Conservation (phyloP, 176 grass and related monocot genomes). For the Melocanna baccifera region DNA sequence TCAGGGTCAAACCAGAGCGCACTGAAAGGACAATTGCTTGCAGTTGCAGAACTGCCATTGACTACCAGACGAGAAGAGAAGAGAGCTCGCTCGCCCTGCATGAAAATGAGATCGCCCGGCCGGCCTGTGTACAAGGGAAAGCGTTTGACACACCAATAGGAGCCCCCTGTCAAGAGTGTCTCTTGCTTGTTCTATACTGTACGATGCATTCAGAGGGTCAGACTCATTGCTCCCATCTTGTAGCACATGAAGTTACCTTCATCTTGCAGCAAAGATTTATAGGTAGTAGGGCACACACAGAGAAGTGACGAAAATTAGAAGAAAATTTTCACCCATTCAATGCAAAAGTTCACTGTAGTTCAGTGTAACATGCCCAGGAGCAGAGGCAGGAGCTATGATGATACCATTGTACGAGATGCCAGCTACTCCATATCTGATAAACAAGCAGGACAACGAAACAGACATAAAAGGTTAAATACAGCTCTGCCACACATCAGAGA, state of each 20-base stretch:
- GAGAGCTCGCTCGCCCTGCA: neutral
- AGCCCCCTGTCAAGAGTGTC: neutral
- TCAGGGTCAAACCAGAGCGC: neutral
- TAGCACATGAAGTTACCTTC: neutral
- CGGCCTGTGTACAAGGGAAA: neutral
- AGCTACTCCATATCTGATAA: neutral
- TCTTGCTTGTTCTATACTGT: neutral
- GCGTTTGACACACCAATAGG: neutral
- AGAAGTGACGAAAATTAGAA: neutral
- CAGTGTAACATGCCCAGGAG: neutral
- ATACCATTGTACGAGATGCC: neutral
- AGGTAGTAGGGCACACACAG: neutral
- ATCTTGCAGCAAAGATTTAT: neutral
- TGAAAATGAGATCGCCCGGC: neutral
- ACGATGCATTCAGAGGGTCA: neutral
- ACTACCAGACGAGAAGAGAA: neutral
- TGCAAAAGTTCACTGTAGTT: neutral
- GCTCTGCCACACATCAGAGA: neutral
- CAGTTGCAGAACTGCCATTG: slow-evolving; percentile 36
- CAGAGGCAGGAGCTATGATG: neutral
- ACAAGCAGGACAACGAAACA: neutral
- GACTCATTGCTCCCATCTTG: neutral
- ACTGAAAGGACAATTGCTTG: slow-evolving; percentile 23
- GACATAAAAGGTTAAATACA: slow-evolving; percentile 29
- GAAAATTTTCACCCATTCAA: neutral